A percentile compares a stretch with the other conserved stretches of the same genome.
These are phyloP conservation scores for Aspergillus ochraceus DNA, from an alignment of 2,329 filamentous ascomycete genomes.

Conservation along the genomic window DNA sequence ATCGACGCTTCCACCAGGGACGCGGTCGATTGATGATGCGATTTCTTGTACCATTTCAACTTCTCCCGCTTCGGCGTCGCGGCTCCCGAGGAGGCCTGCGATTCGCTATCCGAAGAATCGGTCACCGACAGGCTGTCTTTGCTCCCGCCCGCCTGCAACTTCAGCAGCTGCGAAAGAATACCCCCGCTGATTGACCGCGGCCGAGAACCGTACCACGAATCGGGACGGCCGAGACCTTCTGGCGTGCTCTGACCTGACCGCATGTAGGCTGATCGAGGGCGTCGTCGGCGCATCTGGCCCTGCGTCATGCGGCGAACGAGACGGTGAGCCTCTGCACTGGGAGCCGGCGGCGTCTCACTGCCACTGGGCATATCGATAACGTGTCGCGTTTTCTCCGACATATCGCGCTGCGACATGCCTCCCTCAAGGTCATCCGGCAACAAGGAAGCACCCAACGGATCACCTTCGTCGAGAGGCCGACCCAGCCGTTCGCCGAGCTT, in stretches of 20 bases:
- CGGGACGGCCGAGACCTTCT: slow-evolving; percentile 24
- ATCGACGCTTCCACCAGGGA: slow-evolving; percentile 40
- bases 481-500: slow-evolving; percentile 30
- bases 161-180: slow-evolving; percentile 70
- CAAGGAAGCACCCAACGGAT: slow-evolving; percentile 28
- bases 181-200: slow-evolving; percentile 47
- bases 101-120: slow-evolving; percentile 33
- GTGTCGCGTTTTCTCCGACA: slow-evolving; percentile 22
- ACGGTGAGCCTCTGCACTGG: slow-evolving; percentile 39
- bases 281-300: slow-evolving; percentile 23
- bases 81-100: slow-evolving; percentile 27
- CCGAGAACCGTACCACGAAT: slow-evolving; percentile 24
- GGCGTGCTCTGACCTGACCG: slow-evolving; percentile 36
- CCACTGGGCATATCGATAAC: slow-evolving; percentile 19
- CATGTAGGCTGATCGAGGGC: slow-evolving; percentile 31
- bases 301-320: slow-evolving; percentile 39
- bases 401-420: slow-evolving; percentile 22
- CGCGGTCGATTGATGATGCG: slow-evolving; percentile 36
- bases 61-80: slow-evolving; percentile 38
- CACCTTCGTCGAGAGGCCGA: slow-evolving; percentile 32
- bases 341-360: slow-evolving; percentile 22
- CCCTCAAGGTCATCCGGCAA: slow-evolving; percentile 32
- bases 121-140: slow-evolving; percentile 28
- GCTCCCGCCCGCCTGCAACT: slow-evolving; percentile 60
- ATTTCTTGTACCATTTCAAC: slow-evolving; percentile 46